phyloP scores from a whole-genome alignment of 139 green algal genomes.

The Chlorella sorokiniana region DNA sequence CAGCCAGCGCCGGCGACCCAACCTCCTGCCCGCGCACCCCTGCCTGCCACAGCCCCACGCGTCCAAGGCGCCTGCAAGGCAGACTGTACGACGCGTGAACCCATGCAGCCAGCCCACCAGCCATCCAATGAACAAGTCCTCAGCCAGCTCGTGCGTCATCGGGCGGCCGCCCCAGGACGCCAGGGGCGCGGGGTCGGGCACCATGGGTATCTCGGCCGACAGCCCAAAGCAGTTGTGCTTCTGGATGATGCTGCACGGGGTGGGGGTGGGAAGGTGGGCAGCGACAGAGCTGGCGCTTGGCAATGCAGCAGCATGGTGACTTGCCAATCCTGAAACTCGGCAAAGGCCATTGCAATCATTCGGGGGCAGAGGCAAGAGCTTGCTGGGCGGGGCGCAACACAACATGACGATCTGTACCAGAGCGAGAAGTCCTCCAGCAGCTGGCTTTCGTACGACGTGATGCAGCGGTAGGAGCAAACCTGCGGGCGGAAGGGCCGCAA shows the following conservation, averaged over 20 bases:
- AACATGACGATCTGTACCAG: constrained; percentile 46
- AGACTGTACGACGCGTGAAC: too few species aligned
- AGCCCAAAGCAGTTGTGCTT: constrained; percentile 93
- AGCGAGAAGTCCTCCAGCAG: constrained; percentile 87
- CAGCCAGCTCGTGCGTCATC: constrained; percentile 81
- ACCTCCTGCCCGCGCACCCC: too few species aligned
- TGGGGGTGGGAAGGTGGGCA: neutral
- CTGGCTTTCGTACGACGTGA: constrained; percentile 89
- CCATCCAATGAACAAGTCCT: constrained; percentile 78
- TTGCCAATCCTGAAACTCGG: too few species aligned
- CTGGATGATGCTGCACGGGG: constrained; percentile 77
- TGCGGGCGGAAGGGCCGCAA: too few species aligned
- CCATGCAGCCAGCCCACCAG: constrained; percentile 15
- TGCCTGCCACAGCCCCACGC: too few species aligned
- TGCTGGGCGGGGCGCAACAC: too few species aligned
- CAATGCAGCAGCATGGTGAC: too few species aligned
- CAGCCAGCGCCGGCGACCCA: neutral
- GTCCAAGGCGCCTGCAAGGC: too few species aligned
- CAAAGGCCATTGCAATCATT: too few species aligned
- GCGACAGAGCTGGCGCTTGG: too few species aligned
- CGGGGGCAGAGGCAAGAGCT: too few species aligned
- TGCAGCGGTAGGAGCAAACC: constrained; percentile 86
- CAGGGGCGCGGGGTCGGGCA: constrained; percentile 80
- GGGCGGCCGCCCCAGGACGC: constrained; percentile 70
- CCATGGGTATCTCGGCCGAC: constrained; percentile 6